Evolutionary conservation across 352 stramenopile species (phyloP), one percentile per base, ranked within the genome.

Genomic region (Pythium phragmiticola): DNA sequence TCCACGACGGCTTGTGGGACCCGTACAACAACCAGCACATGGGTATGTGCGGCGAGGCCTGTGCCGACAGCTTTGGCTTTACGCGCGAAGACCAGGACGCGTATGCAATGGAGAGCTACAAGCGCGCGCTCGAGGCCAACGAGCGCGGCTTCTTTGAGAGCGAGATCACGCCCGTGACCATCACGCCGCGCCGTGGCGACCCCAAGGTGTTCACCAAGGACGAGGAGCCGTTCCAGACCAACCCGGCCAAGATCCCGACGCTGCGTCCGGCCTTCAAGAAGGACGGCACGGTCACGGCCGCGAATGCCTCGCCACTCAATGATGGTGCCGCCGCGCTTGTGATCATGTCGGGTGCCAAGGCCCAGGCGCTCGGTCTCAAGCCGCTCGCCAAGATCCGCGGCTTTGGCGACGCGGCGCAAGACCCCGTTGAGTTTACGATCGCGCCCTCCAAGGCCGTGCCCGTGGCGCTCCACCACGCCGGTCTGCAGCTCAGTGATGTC

Each of bases 1-100:
- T 99, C 51, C 83, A 98, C 63, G 97, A 99, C 66, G 96, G 96
- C 19, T 75, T 99, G 1, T 99, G 91, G 95, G 97, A 99, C 77
- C 82, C 92, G 4, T 99, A 99, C 83, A 97, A 98, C 77, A 87
- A 99, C 80, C 84, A 95, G 69, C 84, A 92, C 72, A 95, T 95
- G 86, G 97, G 97, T 30, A 91, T 96, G 57, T 99, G 96, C 72
- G 97, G 89, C 11, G 97, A 99, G 69, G 94, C 92, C 63, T 99
- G 95, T 70, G 94, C 96, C 0, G 70, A 80, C 6, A 89, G 97
- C 57, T 98, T 98, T 71, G 71, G 72, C 57, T 92, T 99, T 70
- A 89, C 81, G 8, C 72, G 97, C 34, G 95, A 98, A 56, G 95
- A 99, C 63, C 97, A 99, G 76, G 98, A 99, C 74, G 80, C 74